Base-by-base conservation (phyloP, 1,284 basidiomycete genomes). In the Caloboletus firmus region DNA sequence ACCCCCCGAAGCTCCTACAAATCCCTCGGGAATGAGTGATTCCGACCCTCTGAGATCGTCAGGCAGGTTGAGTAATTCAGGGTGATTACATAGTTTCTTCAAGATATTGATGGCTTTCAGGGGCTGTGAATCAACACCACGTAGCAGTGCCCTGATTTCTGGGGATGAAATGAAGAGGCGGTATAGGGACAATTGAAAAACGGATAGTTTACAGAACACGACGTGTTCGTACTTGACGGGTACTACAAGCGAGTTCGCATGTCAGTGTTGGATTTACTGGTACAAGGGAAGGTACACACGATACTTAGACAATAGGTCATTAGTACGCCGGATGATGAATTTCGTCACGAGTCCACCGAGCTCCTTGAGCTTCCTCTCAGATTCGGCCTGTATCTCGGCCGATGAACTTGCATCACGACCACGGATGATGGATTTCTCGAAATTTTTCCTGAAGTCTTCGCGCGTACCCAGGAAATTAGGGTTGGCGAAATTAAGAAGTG, bases 141-240 rank as follows among this genome's bases (percentile, higher is more conserved):
- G 87, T 4, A 99, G 81, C 17, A 98, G 77, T 15, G 91, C 91
- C 69, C 94, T 93, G 63, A 98, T 97, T 65, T 95, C 93, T 11
- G 95, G 94, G 8, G 95, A 97, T 4, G 88, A 88, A 60, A 98
- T 96, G 69, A 99, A 99, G 43, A 93, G 80, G 37, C 89, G 85
- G 72, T 99, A 99, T 4, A 99, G 78, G 2, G 89, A 80, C 6
- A 95, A 77, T 67, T 99, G 96, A 65, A 99, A 89, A 3, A 88
- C 79, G 2, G 94, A 95, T 15, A 95, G 83, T 45, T 85, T 81
- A 72, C 96, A 98, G 74, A 99, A 99, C 1, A 99, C 97, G 60
- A 99, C 97, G 59, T 98, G 95, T 73, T 99, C 96, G 76, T 99
- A 98, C 72, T 99, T 99, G 76, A 99, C 93, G 4, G 96, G 96